These are phyloP conservation scores for Ogataea hybrid DNA, from an alignment of 1,139 yeast genomes.

Conservation along the genomic window DNA sequence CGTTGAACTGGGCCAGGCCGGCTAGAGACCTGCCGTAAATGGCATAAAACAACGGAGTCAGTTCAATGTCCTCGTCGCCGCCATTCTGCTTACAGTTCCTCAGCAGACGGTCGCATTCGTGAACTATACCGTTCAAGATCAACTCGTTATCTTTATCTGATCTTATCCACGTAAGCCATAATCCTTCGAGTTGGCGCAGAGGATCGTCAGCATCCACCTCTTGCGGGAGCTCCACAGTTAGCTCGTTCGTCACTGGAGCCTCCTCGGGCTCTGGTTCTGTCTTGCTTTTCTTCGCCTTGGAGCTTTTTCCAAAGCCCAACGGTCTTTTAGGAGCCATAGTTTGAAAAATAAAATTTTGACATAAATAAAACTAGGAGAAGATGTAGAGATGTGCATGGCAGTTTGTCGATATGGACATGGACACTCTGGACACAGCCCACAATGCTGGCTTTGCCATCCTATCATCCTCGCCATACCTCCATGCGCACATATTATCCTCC, in stretches of 20 bases:
- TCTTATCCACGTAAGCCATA: conserved; percentile 59
- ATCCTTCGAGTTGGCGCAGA: conserved; percentile 65
- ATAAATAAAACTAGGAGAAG: conserved; percentile 1
- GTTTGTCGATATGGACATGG: not conserved
- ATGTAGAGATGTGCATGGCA: not conserved
- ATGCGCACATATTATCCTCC: not conserved
- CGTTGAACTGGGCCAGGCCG: conserved; percentile 59
- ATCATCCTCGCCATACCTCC: not conserved
- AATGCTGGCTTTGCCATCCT: too few relatives aligned
- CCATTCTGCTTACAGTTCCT: conserved; percentile 44
- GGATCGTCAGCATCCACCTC: conserved; percentile 78
- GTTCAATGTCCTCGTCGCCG: conserved; percentile 28
- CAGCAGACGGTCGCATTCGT: conserved; percentile 83
- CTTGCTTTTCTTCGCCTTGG: conserved; percentile 47
- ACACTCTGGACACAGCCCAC: too few relatives aligned
- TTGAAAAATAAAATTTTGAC: conserved; percentile 4
- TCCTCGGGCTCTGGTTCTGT: conserved; percentile 14
- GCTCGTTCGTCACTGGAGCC: conserved; percentile 33
- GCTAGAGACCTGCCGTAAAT: conserved; percentile 73
- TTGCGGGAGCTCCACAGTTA: conserved; percentile 69
- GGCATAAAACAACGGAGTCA: conserved; percentile 65
- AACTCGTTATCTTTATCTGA: conserved; percentile 59
- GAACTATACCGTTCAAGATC: conserved; percentile 80
- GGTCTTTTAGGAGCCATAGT: conserved; percentile 72
- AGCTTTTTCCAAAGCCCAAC: conserved; percentile 72